A percentile compares a stretch with the other conserved stretches of the same genome.
phyloP scores from a whole-genome alignment of 495 filamentous ascomycete species.

The Chaetomium fimeti region DNA sequence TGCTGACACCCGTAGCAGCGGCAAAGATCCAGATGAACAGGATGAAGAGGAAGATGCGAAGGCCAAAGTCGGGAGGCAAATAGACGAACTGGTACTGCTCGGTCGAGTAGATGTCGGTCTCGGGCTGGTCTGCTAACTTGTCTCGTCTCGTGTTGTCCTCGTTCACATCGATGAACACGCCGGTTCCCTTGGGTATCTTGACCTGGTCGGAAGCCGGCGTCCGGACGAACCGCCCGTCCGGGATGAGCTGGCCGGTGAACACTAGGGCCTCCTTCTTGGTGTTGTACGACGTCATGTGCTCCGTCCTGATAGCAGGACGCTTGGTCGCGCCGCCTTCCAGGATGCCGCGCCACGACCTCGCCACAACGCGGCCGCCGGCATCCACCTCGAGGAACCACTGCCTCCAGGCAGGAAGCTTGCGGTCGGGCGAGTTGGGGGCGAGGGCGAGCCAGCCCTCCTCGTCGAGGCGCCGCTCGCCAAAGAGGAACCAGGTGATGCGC shows the following conservation, averaged over 20 bases:
- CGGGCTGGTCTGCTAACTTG: constrained; percentile 48
- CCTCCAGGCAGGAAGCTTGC: constrained; percentile 33
- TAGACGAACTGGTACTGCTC: constrained; percentile 79
- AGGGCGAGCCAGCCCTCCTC: constrained; percentile 67
- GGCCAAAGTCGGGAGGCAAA: constrained; percentile 79
- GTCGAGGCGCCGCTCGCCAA: constrained; percentile 73
- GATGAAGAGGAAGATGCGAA: constrained; percentile 81
- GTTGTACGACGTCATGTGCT: constrained; percentile 29
- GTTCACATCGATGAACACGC: constrained; percentile 78
- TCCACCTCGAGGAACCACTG: constrained; percentile 42
- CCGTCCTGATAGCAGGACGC: constrained; percentile 28
- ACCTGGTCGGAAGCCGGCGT: constrained; percentile 91
- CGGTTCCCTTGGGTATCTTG: constrained; percentile 78
- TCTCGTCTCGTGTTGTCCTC: constrained; percentile 67
- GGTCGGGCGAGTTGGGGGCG: constrained; percentile 28
- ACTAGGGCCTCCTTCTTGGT: constrained; percentile 44
- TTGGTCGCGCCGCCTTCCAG: constrained; percentile 42
- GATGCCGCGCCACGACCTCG: constrained; percentile 43
- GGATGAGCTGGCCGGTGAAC: constrained; percentile 43
- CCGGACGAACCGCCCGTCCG: constrained; percentile 81
- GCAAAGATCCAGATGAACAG: constrained; percentile 91
- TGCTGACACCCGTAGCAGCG: constrained; percentile 81
- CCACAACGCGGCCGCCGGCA: constrained; percentile 32
- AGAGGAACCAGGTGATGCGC: constrained; percentile 86
- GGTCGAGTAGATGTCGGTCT: constrained; percentile 66